Conservation (phyloP, 2,329 filamentous ascomycete genomes). For the Paraphoma chrysanthemicola region DNA sequence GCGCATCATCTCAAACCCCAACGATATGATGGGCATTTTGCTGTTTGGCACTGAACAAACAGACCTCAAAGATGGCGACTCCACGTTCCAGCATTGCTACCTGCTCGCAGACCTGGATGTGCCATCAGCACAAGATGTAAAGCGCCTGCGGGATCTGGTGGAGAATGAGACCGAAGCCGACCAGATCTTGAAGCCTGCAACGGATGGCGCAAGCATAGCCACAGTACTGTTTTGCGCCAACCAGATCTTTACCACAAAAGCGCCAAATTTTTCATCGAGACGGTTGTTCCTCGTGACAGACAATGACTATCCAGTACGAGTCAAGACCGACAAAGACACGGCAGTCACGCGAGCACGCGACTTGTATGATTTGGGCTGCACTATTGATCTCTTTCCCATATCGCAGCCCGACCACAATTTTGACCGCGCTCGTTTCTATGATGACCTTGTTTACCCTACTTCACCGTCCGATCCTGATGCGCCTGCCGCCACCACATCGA, state of each 20-base stretch:
- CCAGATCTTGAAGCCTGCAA: slow-evolving; percentile 72
- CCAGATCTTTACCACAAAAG: slow-evolving; percentile 93
- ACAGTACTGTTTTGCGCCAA: slow-evolving; percentile 95
- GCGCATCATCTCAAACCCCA: slow-evolving; percentile 94
- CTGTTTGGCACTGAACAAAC: slow-evolving; percentile 89
- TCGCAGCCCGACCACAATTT: slow-evolving; percentile 74
- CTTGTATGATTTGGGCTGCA: slow-evolving; percentile 89
- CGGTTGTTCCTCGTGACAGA: slow-evolving; percentile 96
- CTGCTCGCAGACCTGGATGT: slow-evolving; percentile 87
- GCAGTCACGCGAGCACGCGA: slow-evolving; percentile 91
- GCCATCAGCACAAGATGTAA: slow-evolving; percentile 86
- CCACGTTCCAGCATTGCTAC: slow-evolving; percentile 87
- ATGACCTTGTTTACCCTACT: slow-evolving; percentile 89
- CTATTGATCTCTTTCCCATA: slow-evolving; percentile 93
- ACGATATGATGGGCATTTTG: slow-evolving; percentile 95
- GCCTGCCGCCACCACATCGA: slow-evolving; percentile 60
- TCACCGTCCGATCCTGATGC: slow-evolving; percentile 72
- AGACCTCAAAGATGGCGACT: slow-evolving; percentile 53
- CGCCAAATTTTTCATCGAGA: slow-evolving; percentile 90
- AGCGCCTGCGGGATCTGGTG: slow-evolving; percentile 74
- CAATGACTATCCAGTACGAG: slow-evolving; percentile 79
- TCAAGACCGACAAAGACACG: slow-evolving; percentile 75
- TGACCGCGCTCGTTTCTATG: slow-evolving; percentile 86
- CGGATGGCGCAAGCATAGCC: slow-evolving; percentile 77
- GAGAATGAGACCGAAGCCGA: slow-evolving; percentile 78